A percentile compares a stretch with the other conserved stretches of the same genome.
Evolutionary conservation across 805 yeast species (phyloP).

Genomic region (Yamadazyma tumulicola): DNA sequence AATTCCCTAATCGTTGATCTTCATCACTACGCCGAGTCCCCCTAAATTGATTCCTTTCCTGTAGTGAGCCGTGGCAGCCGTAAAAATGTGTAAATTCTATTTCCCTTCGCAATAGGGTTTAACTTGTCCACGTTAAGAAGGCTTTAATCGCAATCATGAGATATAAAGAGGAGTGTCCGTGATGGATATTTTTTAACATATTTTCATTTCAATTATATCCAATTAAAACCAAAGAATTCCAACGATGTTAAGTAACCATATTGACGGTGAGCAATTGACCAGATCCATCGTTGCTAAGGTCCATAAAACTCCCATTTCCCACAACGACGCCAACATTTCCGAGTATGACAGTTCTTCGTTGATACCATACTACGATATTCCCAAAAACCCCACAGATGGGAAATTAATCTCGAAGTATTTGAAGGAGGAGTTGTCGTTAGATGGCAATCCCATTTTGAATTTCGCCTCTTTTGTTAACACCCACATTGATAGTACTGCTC

Average conservation of each 20-base stretch:
- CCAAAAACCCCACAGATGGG: constrained; percentile 51
- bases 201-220: too few species aligned
- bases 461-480: constrained; percentile 90
- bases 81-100: too few species aligned
- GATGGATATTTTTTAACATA: too few species aligned
- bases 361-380: constrained; percentile 60
- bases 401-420: constrained; percentile 58
- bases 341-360: constrained; percentile 25
- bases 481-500: constrained; percentile 40
- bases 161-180: too few species aligned
- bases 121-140: too few species aligned
- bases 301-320: constrained; percentile 19
- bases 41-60: too few species aligned
- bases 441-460: constrained; percentile 81
- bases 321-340: constrained; percentile 29
- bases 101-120: too few species aligned
- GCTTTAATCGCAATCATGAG: too few species aligned
- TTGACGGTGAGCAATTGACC: constrained; percentile 44
- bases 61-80: too few species aligned
- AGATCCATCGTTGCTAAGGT: constrained; percentile 23
- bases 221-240: too few species aligned
- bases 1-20: too few species aligned
- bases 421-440: constrained; percentile 71
- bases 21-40: too few species aligned
- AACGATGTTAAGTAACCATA: constrained; percentile 46